Base-by-base conservation (phyloP, 305 asterid genomes). In the Caryopteris hybrid region DNA sequence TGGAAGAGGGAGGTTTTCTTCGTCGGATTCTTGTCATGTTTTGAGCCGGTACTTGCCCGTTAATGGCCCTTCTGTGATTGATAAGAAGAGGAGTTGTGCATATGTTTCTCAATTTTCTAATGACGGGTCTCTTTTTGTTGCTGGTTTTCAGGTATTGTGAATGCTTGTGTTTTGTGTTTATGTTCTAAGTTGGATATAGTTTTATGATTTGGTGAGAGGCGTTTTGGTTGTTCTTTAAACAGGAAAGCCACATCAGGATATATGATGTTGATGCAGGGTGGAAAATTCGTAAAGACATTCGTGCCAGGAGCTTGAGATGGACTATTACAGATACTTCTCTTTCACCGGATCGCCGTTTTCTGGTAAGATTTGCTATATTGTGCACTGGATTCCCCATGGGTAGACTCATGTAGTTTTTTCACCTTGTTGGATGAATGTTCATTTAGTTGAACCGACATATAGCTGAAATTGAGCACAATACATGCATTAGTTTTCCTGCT, bases 71-170 rank as follows among this genome's bases (percentile, higher is more conserved):
- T 55, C 79, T 4, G 76, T 74, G 51, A 29, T 94, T 5, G 96
- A 94, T 72, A 74, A 62, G 81, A 85, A 86, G 95, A 72, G 45
- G 13, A 91, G 93, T 46, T 70, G 87, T 68, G 85, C 87, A 8
- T 94, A 91, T 50, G 85, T 89, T 18, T 89, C 99, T 17, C 99
- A 91, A 57, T 91, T 89, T 84, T 91, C 99, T 0, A 76, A 75
- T 11, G 98, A 91, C 58, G 99, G 99, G 45, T 89, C 98, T 70
- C 87, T 91, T 51, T 89, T 94, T 61, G 82, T 91, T 68, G 95
- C 98, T n/a, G 96, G 93, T 58, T 91, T 89, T 84, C 98, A 94
- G 99, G 99, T 94, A 71, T 46, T 42, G 0, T 14, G 27, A 16
- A 23, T 21, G 46, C 5, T 66, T 33, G 47, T 50, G 64, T 62